Conservation (phyloP, 2,329 filamentous ascomycete species). For the Colletotrichum sp. region DNA sequence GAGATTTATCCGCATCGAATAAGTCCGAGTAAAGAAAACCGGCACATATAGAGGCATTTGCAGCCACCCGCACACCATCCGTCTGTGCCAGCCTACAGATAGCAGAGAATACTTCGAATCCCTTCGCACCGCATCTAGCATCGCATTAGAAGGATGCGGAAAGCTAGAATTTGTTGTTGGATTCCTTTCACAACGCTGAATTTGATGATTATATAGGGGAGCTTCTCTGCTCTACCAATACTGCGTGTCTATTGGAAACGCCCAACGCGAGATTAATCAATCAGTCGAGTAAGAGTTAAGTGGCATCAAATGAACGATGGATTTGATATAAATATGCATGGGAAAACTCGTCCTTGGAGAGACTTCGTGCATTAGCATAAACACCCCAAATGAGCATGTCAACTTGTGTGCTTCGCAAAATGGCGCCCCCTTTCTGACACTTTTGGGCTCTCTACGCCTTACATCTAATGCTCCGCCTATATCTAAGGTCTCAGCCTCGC, state of each 20-base stretch:
- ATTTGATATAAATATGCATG: neutral
- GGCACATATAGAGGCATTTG: neutral
- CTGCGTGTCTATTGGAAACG: neutral
- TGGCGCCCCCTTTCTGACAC: neutral
- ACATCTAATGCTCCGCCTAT: neutral
- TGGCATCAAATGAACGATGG: neutral
- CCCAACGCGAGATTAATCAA: rapidly evolving
- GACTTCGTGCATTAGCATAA: neutral
- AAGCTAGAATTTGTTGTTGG: neutral
- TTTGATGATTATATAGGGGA: neutral
- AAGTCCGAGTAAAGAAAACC: rapidly evolving
- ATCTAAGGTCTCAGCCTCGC: rapidly evolving
- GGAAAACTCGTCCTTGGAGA: neutral
- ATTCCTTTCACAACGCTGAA: neutral
- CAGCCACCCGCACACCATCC: neutral
- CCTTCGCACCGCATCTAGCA: neutral
- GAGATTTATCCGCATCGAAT: neutral
- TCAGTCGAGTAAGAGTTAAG: neutral
- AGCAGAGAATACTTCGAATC: neutral
- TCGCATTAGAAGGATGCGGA: neutral
- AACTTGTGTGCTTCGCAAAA: neutral
- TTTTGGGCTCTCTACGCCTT: rapidly evolving
- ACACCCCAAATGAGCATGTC: neutral
- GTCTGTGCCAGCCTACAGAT: neutral
- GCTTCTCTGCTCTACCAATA: neutral